Evolutionary conservation across 129 eudicot species (phyloP), one percentile per base, ranked within the genome.

Genomic region (Chrysanthemum seticuspe): DNA sequence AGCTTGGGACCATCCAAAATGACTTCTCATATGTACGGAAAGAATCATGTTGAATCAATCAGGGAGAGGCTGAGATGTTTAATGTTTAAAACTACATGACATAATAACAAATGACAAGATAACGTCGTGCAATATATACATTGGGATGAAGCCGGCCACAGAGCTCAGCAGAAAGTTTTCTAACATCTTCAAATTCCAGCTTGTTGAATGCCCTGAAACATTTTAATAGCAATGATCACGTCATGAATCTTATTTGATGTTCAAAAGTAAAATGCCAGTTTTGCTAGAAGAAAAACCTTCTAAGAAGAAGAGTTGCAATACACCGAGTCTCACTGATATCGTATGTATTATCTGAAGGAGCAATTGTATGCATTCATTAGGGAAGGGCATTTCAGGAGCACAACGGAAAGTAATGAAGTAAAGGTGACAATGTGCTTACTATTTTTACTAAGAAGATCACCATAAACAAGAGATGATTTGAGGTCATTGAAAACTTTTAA

Each of bases 111-210:
- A 40, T 7, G 10, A 6, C 47, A 40, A 40, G 47, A 40, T 40
- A 7, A 40, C 2, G 47, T 40, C 2, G 10, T 8, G 47, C 47
- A 65, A 11, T 27, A 44, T 77, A 53, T 85, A 89, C 98, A 70
- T 85, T 56, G 49, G 91, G 96, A 79, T 89, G 98, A 75, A 89
- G 86, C 31, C 98, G 87, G 58, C 98, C 98, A 82, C 92, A 89
- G n/a, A 92, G 98, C 78, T 92, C 98, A 61, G 98, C 96, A n/a
- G 98, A 95, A 71, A 92, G 92, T 78, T 85, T 92, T 45, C 96
- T 80, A 66, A 92, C 96, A 74, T 89, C 95, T 82, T 89, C 92
- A 72, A 85, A 89, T 77, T 92, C 98, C 60, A 76, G 74, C 78
- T 87, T 84, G 74, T 82, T 79, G 65, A 92, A 82, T 61, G 96